Conservation (phyloP, 1,284 basidiomycete genomes). For the Cryptococcus hybrid region DNA sequence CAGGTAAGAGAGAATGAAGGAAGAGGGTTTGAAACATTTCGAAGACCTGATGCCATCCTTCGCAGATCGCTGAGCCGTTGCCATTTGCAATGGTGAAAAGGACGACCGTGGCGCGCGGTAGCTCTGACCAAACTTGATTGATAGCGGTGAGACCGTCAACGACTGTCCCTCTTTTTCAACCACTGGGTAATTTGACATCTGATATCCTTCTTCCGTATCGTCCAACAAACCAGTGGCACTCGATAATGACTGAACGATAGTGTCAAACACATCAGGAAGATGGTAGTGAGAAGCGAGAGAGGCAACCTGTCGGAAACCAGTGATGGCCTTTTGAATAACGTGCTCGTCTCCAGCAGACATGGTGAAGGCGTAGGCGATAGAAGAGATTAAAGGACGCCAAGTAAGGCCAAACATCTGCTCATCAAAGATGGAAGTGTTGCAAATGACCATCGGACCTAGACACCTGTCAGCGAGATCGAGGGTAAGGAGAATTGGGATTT, state of each 20-base stretch:
- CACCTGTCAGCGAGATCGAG: background rate
- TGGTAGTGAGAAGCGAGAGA: conserved; percentile 85
- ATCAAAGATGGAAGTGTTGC: conserved; percentile 79
- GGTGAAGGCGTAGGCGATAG: conserved; percentile 90
- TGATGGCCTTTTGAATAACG: conserved; percentile 89
- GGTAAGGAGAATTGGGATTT: conserved; percentile 17
- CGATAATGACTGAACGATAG: conserved; percentile 87
- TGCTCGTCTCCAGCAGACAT: conserved; percentile 90
- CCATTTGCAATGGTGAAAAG: conserved; percentile 98
- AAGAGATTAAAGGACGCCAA: conserved; percentile 89
- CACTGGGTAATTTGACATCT: conserved; percentile 78
- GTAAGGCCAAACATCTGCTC: conserved; percentile 85
- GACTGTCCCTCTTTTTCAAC: conserved; percentile 90
- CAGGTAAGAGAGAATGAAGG: conserved; percentile 84
- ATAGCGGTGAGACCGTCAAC: conserved; percentile 86
- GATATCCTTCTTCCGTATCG: conserved; percentile 63
- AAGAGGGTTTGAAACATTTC: conserved; percentile 98
- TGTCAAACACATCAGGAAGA: conserved; percentile 94
- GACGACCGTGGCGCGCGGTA: conserved; percentile 97
- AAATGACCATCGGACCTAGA: conserved; percentile 71
- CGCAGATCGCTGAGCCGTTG: conserved; percentile 89
- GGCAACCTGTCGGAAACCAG: conserved; percentile 94
- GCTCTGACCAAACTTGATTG: conserved; percentile 91
- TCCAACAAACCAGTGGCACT: conserved; percentile 80
- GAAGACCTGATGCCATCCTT: conserved; percentile 95